These are phyloP conservation scores for Dictyophora rubrovolvata DNA, from an alignment of 768 basidiomycete species.

Conservation along the genomic window DNA sequence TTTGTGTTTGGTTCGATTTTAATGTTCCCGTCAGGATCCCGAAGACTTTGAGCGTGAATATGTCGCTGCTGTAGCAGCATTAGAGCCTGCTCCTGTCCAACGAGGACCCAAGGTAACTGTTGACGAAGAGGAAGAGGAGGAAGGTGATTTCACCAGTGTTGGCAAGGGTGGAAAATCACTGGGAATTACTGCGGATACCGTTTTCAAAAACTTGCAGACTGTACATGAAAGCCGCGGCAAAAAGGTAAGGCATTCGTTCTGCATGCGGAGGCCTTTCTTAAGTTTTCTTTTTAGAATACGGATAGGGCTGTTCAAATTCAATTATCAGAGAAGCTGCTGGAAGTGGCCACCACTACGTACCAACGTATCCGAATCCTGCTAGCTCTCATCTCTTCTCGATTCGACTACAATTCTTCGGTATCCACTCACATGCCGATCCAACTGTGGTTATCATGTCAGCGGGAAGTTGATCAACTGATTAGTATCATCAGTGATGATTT, in stretches of 20 bases:
- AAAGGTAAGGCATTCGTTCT: slow-evolving; percentile 47
- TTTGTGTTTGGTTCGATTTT: background rate
- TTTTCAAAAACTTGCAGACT: slow-evolving; percentile 86
- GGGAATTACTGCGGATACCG: slow-evolving; percentile 71
- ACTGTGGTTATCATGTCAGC: slow-evolving; percentile 78
- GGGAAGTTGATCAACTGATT: slow-evolving; percentile 83
- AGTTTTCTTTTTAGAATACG: slow-evolving; percentile 58
- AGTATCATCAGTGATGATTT: slow-evolving; percentile 62
- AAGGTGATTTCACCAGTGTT: slow-evolving; percentile 79
- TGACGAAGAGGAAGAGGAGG: slow-evolving; percentile 29
- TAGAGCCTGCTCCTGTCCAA: slow-evolving; percentile 30
- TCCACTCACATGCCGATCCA: slow-evolving; percentile 86
- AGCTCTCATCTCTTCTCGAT: slow-evolving; percentile 86
- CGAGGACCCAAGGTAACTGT: slow-evolving; percentile 23
- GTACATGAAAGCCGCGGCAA: slow-evolving; percentile 93
- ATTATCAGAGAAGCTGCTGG: slow-evolving; percentile 77
- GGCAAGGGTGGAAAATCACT: slow-evolving; percentile 82
- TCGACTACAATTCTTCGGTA: slow-evolving; percentile 90
- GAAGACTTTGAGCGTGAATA: slow-evolving; percentile 80
- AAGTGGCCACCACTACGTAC: slow-evolving; percentile 80
- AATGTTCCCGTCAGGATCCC: slow-evolving; percentile 52
- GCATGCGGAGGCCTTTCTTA: background rate
- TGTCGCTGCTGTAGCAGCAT: slow-evolving; percentile 36
- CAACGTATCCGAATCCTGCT: slow-evolving; percentile 91
- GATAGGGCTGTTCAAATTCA: slow-evolving; percentile 92